Evolutionary conservation across 495 filamentous ascomycete genomes (phyloP).

Genomic region (Trichoderma reesei): DNA sequence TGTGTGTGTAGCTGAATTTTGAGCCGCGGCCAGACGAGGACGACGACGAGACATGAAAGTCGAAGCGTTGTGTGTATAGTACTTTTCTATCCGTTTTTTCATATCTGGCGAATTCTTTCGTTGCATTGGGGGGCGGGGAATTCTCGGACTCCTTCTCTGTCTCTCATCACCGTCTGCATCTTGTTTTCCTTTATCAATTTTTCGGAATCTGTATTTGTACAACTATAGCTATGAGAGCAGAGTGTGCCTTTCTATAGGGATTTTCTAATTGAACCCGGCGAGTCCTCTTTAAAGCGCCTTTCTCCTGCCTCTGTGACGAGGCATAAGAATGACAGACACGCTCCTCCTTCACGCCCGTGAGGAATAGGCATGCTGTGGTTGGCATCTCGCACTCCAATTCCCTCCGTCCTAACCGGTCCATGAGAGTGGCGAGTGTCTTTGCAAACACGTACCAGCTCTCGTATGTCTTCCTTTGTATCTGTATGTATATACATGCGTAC

Average conservation of each 20-base stretch:
- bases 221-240: background rate
- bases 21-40: slow-evolving; percentile 58
- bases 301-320: background rate
- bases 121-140: no score
- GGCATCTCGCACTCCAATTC: no score
- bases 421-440: background rate
- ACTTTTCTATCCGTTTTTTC: background rate
- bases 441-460: background rate
- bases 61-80: background rate
- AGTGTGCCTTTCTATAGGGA: background rate
- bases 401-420: background rate
- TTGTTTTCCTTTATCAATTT: background rate
- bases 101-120: background rate
- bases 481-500: background rate
- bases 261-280: background rate
- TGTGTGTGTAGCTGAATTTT: slow-evolving; percentile 55
- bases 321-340: background rate
- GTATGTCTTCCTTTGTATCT: background rate
- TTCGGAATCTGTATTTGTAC: background rate
- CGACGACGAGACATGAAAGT: slow-evolving; percentile 20
- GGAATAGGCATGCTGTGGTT: no score
- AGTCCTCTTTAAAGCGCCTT: background rate
- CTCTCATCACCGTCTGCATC: no score
- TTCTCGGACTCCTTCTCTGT: background rate
- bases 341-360: no score